A percentile compares a stretch with the other conserved stretches of the same genome.
These are phyloP conservation scores for Saccharomyces hybrid DNA, from an alignment of 1,139 yeast genomes.

Conservation along the genomic window DNA sequence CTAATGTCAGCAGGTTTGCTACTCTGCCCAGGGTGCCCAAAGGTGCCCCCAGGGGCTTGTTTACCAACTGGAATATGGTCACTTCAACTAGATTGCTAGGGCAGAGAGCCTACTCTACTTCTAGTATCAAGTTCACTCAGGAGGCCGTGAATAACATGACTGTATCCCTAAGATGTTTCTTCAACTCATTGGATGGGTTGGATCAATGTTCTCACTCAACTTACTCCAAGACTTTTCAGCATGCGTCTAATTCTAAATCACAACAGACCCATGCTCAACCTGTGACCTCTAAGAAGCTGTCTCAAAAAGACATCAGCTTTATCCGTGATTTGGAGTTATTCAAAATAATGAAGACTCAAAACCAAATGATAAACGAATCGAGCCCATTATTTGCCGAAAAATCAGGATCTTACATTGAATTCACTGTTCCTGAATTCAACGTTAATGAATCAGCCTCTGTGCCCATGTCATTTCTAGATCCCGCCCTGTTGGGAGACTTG, in stretches of 20 bases:
- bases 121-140: constrained; percentile 24
- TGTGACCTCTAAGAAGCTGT: constrained; percentile 1
- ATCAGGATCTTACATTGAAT: constrained; percentile 49
- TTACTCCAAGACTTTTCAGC: neutral
- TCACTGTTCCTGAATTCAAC: constrained; percentile 33
- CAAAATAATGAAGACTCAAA: constrained; percentile 32
- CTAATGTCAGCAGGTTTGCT: constrained; percentile 3
- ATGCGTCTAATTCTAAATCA: neutral
- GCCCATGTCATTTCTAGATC: constrained; percentile 43
- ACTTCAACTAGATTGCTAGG: constrained; percentile 8
- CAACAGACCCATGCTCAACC: neutral
- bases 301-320: constrained; percentile 11
- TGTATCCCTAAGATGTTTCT: constrained; percentile 32
- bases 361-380: neutral
- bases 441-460: constrained; percentile 37
- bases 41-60: constrained; percentile 17
- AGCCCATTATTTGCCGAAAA: constrained; percentile 26
- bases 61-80: constrained; percentile 17
- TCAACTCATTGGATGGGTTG: constrained; percentile 28
- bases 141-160: constrained; percentile 38
- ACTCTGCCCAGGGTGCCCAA: constrained; percentile 10
- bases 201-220: constrained; percentile 3
- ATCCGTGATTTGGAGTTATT: constrained; percentile 35
- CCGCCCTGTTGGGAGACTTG: constrained; percentile 40
- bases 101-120: constrained; percentile 13